Percentiles rank a stretch among this genome's conserved stretches.
phyloP scores from a whole-genome alignment of 257 asterid genomes.

The Solanum gandarillasii region DNA sequence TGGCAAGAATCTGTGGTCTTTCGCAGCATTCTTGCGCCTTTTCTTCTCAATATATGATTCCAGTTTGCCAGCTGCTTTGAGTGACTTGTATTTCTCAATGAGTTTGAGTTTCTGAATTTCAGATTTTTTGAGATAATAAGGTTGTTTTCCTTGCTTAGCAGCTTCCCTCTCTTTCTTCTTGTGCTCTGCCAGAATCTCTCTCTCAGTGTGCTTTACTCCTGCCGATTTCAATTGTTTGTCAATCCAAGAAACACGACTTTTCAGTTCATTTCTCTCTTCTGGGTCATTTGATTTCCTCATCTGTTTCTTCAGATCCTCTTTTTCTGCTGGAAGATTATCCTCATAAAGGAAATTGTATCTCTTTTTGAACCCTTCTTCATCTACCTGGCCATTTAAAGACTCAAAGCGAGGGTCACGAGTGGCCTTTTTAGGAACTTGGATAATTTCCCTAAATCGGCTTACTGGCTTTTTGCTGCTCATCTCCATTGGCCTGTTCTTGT shows the following conservation, averaged over 20 bases:
- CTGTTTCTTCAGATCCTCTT: constrained; percentile 26
- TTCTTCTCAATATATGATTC: constrained; percentile 74
- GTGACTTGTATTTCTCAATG: constrained; percentile 66
- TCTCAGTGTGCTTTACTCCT: constrained; percentile 48
- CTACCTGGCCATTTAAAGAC: constrained; percentile 55
- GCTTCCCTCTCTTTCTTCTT: constrained; percentile 96
- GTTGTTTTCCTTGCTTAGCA: constrained; percentile 85
- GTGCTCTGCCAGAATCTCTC: constrained; percentile 65
- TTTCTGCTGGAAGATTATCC: constrained; percentile 71
- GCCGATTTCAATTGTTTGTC: constrained; percentile 60
- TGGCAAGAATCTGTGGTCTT: constrained; percentile 82
- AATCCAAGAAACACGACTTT: constrained; percentile 16
- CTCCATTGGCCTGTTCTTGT: constrained; percentile 96
- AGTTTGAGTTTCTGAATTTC: constrained; percentile 62
- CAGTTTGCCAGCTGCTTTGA: constrained; percentile 77
- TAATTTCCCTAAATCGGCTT: constrained; percentile 33
- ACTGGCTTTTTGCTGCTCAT: constrained; percentile 86
- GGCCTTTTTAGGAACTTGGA: constrained; percentile 79
- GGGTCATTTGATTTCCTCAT: not conserved
- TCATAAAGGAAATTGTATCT: constrained; percentile 74
- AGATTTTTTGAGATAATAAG: constrained; percentile 74
- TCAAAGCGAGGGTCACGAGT: constrained; percentile 95
- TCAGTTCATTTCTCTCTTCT: not conserved
- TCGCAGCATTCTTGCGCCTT: constrained; percentile 76
- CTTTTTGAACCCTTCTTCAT: constrained; percentile 86